phyloP scores from a whole-genome alignment of 2,329 filamentous ascomycete genomes.

The Colletotrichum liriopes region DNA sequence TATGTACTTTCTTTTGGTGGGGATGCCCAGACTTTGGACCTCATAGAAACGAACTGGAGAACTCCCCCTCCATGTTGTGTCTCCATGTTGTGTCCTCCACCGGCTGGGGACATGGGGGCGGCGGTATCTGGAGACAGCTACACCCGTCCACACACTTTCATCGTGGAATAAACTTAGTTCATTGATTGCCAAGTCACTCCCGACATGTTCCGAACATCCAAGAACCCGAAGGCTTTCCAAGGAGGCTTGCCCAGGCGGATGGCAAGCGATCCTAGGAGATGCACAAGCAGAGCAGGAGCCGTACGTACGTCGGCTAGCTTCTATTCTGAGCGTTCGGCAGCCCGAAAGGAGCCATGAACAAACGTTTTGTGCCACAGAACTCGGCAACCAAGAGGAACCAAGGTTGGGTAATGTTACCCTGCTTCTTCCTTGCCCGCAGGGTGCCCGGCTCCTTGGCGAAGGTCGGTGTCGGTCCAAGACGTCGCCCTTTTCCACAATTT shows the following conservation, averaged over 20 bases:
- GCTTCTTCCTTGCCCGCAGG: neutral
- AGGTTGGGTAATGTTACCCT: conserved; percentile 23
- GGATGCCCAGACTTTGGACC: conserved; percentile 23
- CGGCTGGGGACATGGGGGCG: conserved; percentile 12
- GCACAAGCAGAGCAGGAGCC: neutral
- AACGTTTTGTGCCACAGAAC: conserved; percentile 21
- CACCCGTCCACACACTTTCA: conserved; percentile 2
- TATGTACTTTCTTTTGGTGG: conserved; percentile 24
- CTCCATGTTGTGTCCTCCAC: conserved; percentile 20
- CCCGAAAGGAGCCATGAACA: neutral
- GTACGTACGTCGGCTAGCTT: conserved; percentile 14
- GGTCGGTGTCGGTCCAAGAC: conserved; percentile 14
- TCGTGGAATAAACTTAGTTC: neutral
- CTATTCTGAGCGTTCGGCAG: conserved; percentile 17
- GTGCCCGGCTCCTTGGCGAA: conserved; percentile 30
- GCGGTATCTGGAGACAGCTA: neutral
- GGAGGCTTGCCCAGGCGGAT: conserved; percentile 8
- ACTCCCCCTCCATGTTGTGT: conserved; percentile 6
- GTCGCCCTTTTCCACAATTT: neutral
- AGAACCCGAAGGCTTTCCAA: conserved; percentile 9
- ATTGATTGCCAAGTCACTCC: conserved; percentile 29
- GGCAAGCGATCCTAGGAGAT: conserved; percentile 10
- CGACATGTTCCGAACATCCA: conserved; percentile 40
- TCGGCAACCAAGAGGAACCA: conserved; percentile 22
- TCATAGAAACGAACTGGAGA: conserved; percentile 5